phyloP scores from a whole-genome alignment of 2,329 filamentous ascomycete genomes.

The Phaeophleospora eucalypticola region DNA sequence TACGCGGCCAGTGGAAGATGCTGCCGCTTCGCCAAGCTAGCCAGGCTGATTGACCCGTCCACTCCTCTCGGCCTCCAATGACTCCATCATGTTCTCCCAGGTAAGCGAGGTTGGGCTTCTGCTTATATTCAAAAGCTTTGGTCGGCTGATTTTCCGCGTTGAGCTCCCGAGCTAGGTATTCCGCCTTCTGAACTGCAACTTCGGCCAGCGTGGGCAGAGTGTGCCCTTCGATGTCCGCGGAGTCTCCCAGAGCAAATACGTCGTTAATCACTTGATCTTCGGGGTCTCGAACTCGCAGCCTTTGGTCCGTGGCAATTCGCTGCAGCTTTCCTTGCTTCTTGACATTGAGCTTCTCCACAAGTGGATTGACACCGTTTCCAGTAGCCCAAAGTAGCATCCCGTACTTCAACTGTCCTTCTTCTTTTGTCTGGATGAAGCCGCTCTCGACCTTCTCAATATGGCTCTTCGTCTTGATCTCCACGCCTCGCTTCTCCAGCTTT shows the following conservation, averaged over 20 bases:
- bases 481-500: constrained; percentile 34
- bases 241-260: constrained; percentile 37
- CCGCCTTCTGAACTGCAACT: constrained; percentile 38
- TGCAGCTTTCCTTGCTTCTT: constrained; percentile 34
- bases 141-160: constrained; percentile 20
- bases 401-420: constrained; percentile 34
- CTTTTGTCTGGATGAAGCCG: constrained; percentile 35
- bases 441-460: constrained; percentile 36
- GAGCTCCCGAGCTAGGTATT: constrained; percentile 33
- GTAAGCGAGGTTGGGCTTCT: constrained; percentile 39
- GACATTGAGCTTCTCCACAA: constrained; percentile 34
- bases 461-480: constrained; percentile 39
- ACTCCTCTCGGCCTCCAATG: constrained; percentile 37
- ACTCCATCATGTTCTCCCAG: constrained; percentile 42
- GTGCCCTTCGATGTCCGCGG: constrained; percentile 38
- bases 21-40: constrained; percentile 41
- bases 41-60: constrained; percentile 42
- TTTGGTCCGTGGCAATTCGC: constrained; percentile 35
- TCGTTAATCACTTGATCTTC: constrained; percentile 27
- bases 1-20: constrained; percentile 28
- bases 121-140: constrained; percentile 37
- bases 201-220: constrained; percentile 36
- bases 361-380: constrained; percentile 33
- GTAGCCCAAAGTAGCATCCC: constrained; percentile 41
- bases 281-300: constrained; percentile 27